A percentile compares a stretch with the other conserved stretches of the same genome.
These are phyloP conservation scores for Coemansia sp. DNA, from an alignment of 192 early-diverging fungal species.

Conservation along the genomic window DNA sequence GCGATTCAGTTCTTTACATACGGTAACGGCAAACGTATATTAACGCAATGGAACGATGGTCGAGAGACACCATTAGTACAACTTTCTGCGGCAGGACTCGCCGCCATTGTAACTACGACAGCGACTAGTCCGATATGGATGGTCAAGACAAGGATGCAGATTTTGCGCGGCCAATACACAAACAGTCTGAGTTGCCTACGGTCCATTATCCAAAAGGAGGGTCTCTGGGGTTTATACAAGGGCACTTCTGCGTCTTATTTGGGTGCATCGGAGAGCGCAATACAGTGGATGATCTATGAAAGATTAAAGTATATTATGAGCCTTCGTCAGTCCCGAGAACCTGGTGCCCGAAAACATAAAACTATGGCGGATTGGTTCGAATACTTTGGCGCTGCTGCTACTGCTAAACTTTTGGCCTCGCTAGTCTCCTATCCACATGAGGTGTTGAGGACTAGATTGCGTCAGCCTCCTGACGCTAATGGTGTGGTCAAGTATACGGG, in stretches of 20 bases:
- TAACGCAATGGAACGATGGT: constrained; percentile 73
- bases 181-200: constrained; percentile 78
- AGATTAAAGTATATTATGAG: constrained; percentile 69
- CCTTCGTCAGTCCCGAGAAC: neutral
- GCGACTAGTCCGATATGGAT: constrained; percentile 98
- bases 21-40: constrained; percentile 80
- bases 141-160: constrained; percentile 93
- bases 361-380: constrained; percentile 72
- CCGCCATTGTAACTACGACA: constrained; percentile 73
- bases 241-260: constrained; percentile 89
- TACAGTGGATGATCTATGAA: constrained; percentile 98
- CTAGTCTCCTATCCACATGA: constrained; percentile 94
- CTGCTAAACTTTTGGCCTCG: constrained; percentile 86
- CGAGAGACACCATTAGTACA: constrained; percentile 79
- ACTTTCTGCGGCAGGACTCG: constrained; percentile 71
- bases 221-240: constrained; percentile 80
- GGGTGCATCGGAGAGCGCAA: constrained; percentile 83
- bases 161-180: constrained; percentile 68
- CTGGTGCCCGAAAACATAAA: constrained; percentile 17
- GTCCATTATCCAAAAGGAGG: constrained; percentile 74
- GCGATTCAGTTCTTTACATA: constrained; percentile 94
- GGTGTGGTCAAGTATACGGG: constrained; percentile 77
- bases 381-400: constrained; percentile 77
- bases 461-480: constrained; percentile 73
- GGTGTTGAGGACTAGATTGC: constrained; percentile 85